A percentile compares a stretch with the other conserved stretches of the same genome.
Evolutionary conservation across 208 protist genomes (phyloP).

Genomic region (Dictyostelium gargantuum): DNA sequence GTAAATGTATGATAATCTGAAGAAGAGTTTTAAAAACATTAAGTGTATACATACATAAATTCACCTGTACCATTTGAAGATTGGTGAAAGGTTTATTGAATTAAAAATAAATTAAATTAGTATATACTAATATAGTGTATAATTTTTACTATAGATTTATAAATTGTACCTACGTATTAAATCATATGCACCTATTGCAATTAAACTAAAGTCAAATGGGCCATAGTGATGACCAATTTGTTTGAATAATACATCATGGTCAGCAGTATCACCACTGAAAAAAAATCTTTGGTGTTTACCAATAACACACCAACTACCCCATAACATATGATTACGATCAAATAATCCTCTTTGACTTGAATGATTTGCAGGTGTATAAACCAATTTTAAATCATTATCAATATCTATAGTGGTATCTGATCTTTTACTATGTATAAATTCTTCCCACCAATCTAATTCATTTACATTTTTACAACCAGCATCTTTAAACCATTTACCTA

Average conservation of each 20-base stretch:
- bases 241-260: conserved; percentile 44
- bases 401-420: background rate
- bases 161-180: too few relatives aligned
- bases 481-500: conserved; percentile 70
- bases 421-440: background rate
- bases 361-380: conserved; percentile 18
- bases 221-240: conserved; percentile 27
- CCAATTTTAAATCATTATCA: background rate
- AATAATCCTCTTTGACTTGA: conserved; percentile 53
- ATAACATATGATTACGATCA: conserved; percentile 85
- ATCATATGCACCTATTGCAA: conserved; percentile 90
- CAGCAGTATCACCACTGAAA: conserved; percentile 69
- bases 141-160: too few relatives aligned
- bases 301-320: conserved; percentile 84
- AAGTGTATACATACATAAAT: too few relatives aligned
- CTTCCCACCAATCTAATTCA: conserved; percentile 81
- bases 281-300: conserved; percentile 49
- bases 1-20: too few relatives aligned
- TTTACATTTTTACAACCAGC: conserved; percentile 72
- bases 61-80: too few relatives aligned
- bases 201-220: conserved; percentile 19
- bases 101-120: too few relatives aligned
- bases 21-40: too few relatives aligned
- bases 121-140: too few relatives aligned
- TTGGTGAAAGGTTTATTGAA: too few relatives aligned